phyloP scores from a whole-genome alignment of 2,329 filamentous ascomycete species.

The Lachnum nothofagi region DNA sequence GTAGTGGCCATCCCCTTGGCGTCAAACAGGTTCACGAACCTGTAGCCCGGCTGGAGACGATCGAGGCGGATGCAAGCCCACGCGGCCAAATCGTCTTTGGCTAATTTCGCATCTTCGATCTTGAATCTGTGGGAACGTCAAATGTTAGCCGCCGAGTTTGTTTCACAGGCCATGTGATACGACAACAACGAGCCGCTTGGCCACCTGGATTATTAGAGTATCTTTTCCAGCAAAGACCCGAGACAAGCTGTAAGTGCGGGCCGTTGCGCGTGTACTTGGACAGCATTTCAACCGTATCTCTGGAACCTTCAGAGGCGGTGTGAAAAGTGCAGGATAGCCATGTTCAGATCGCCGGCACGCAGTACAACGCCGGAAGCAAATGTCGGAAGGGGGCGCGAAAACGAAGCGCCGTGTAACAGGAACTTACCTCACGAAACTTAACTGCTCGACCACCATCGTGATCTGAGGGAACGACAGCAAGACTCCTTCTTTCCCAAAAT shows the following conservation, averaged over 20 bases:
- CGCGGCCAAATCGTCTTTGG: slow-evolving; percentile 70
- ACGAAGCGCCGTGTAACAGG: slow-evolving; percentile 7
- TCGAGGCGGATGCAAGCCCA: slow-evolving; percentile 89
- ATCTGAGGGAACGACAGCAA: slow-evolving; percentile 55
- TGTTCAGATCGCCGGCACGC: background rate
- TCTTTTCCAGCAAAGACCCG: slow-evolving; percentile 7
- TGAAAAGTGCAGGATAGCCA: background rate
- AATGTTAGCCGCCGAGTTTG: slow-evolving; percentile 4
- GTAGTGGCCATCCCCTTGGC: slow-evolving; percentile 58
- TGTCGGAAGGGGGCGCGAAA: background rate
- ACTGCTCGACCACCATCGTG: slow-evolving; percentile 57
- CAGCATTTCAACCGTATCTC: slow-evolving; percentile 8
- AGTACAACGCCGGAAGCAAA: background rate
- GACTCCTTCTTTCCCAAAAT: slow-evolving; percentile 51
- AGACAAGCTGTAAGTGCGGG: background rate
- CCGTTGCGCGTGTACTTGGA: slow-evolving; percentile 6
- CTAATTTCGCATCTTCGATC: slow-evolving; percentile 79
- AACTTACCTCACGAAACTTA: slow-evolving; percentile 65
- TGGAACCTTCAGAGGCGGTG: slow-evolving; percentile 14
- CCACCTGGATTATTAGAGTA: background rate
- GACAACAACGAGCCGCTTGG: background rate
- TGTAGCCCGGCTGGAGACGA: slow-evolving; percentile 67
- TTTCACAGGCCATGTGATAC: background rate
- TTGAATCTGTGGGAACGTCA: slow-evolving; percentile 52
- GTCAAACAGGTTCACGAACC: slow-evolving; percentile 73